Percentiles rank a stretch among this genome's conserved stretches.
phyloP scores from a whole-genome alignment of 495 filamentous ascomycete genomes.

The Cudoniella acicularis region DNA sequence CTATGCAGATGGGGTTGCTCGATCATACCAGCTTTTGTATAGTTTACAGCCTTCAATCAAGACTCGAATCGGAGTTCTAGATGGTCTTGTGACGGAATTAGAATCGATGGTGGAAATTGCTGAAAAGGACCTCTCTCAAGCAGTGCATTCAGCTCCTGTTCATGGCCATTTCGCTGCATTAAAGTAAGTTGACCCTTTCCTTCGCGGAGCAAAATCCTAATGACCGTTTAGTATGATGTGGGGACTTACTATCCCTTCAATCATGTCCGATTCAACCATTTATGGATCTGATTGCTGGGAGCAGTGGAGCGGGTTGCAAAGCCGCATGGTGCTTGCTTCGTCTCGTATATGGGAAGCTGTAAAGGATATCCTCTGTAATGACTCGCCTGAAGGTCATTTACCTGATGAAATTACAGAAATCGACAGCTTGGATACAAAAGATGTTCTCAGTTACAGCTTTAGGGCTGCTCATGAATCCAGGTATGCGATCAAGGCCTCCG shows the following conservation, averaged over 20 bases:
- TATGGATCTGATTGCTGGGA: not conserved
- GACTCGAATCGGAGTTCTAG: conserved; percentile 11
- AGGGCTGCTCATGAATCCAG: conserved; percentile 88
- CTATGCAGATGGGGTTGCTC: conserved; percentile 79
- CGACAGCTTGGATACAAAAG: conserved; percentile 74
- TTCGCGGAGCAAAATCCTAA: no score
- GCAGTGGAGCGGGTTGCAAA: conserved; percentile 36
- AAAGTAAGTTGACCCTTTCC: conserved; percentile 39
- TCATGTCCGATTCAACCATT: not conserved
- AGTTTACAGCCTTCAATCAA: conserved; percentile 19
- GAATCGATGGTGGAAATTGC: conserved; percentile 55
- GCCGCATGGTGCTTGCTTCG: conserved; percentile 53
- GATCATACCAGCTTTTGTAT: conserved; percentile 51
- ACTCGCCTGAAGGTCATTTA: conserved; percentile 85
- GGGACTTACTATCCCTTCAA: no score
- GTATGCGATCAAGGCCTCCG: conserved; percentile 36
- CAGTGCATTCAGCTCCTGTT: conserved; percentile 61
- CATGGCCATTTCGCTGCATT: conserved; percentile 68
- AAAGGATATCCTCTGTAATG: conserved; percentile 74
- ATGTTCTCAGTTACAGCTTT: conserved; percentile 89
- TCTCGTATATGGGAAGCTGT: conserved; percentile 69
- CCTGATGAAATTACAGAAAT: conserved; percentile 66
- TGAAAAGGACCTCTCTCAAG: conserved; percentile 53
- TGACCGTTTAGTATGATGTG: no score
- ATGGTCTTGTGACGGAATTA: conserved; percentile 25